These are phyloP conservation scores for Talaromyces sp. DNA, from an alignment of 2,329 filamentous ascomycete genomes.

Conservation along the genomic window DNA sequence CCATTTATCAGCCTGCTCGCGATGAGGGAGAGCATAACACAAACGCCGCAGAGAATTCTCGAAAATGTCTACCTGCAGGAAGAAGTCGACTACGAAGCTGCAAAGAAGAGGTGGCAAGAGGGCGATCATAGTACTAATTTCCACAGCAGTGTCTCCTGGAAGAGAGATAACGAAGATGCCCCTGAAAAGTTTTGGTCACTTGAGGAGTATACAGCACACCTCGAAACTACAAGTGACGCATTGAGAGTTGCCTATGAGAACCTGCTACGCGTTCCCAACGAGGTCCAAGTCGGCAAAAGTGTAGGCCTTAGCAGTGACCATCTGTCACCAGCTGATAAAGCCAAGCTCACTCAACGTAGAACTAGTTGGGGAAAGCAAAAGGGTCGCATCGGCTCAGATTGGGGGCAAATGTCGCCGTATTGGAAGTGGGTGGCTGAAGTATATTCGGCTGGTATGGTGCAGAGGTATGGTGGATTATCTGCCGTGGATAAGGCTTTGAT, in stretches of 20 bases:
- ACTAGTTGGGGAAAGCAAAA: not conserved
- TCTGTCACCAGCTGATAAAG: constrained; percentile 16
- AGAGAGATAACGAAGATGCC: not conserved
- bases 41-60: constrained; percentile 33
- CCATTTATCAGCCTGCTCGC: constrained; percentile 50
- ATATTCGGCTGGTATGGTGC: constrained; percentile 41
- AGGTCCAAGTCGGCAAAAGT: constrained; percentile 30
- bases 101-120: constrained; percentile 33
- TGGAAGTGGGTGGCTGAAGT: constrained; percentile 44
- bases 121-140: constrained; percentile 18
- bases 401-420: constrained; percentile 39
- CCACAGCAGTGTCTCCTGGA: not conserved
- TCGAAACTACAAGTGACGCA: constrained; percentile 32
- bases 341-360: not conserved
- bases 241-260: constrained; percentile 32
- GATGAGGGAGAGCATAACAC: constrained; percentile 44
- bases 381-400: constrained; percentile 26
- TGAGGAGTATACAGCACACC: constrained; percentile 38
- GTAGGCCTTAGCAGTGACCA: constrained; percentile 27
- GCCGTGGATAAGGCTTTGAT: constrained; percentile 42
- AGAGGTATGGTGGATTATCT: constrained; percentile 39
- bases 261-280: constrained; percentile 32
- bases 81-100: constrained; percentile 54
- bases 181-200: constrained; percentile 34
- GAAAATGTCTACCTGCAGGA: constrained; percentile 38